phyloP scores from a whole-genome alignment of 345 rosid species.

The Gynandropsis gynandra region DNA sequence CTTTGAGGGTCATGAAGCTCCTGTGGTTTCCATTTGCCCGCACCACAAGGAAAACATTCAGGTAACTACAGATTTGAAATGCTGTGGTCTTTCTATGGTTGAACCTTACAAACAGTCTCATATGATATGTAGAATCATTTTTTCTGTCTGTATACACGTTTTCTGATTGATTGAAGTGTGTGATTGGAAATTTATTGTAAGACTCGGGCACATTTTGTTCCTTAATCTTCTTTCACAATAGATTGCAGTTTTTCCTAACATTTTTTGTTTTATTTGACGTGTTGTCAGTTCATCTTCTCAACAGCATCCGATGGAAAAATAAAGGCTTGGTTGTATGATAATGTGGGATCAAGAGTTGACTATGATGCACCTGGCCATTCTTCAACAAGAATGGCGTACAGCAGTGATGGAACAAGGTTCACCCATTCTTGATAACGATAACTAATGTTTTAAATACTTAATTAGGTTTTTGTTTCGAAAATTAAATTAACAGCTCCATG shows the following conservation, averaged over 20 bases:
- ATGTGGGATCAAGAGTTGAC: conserved; percentile 79
- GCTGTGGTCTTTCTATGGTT: neutral
- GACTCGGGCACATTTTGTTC: too few species aligned
- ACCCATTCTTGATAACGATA: too few species aligned
- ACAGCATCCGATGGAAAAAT: too few species aligned
- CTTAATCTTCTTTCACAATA: neutral
- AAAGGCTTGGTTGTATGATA: too few species aligned
- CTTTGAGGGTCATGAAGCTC: conserved; percentile 86
- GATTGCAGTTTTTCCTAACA: neutral
- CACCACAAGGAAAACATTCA: conserved; percentile 76
- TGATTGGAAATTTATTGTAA: too few species aligned
- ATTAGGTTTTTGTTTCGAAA: too few species aligned
- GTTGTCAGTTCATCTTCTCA: conserved; percentile 58
- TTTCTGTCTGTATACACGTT: conserved; percentile 4
- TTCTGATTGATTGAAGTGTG: too few species aligned
- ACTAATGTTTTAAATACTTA: too few species aligned
- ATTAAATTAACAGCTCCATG: too few species aligned
- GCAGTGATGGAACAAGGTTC: conserved; percentile 82
- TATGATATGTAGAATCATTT: neutral
- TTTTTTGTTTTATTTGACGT: conserved; percentile 10
- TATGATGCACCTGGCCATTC: conserved; percentile 78
- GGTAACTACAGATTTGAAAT: too few species aligned
- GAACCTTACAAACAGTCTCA: neutral
- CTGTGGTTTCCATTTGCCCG: conserved; percentile 77
- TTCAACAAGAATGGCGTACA: conserved; percentile 67